Evolutionary conservation across 2,329 filamentous ascomycete genomes (phyloP).

Genomic region (Alternaria longipes): DNA sequence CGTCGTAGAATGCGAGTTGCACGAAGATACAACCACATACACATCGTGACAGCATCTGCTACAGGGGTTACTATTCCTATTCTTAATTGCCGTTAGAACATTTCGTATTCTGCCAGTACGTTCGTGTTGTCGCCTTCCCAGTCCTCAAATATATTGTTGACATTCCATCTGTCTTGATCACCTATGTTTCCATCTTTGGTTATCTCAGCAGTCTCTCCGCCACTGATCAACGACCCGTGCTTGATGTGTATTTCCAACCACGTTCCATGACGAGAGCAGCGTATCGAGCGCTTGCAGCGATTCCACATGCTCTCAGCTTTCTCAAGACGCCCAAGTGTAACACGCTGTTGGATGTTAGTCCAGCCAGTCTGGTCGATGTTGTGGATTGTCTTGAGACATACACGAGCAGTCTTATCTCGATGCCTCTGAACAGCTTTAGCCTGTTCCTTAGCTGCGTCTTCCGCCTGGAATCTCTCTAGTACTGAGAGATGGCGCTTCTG

Average conservation of each 20-base stretch:
- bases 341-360: background rate
- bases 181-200: background rate
- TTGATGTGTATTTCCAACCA: background rate
- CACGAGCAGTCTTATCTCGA: background rate
- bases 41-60: background rate
- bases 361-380: background rate
- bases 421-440: background rate
- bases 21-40: no score
- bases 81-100: background rate
- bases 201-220: background rate
- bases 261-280: background rate
- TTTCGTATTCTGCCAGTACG: background rate
- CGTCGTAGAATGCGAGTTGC: no score
- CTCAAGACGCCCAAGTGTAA: conserved; percentile 6
- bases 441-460: conserved; percentile 1
- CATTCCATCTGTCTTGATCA: background rate
- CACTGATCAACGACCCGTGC: conserved; percentile 1
- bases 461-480: conserved; percentile 6
- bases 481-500: conserved; percentile 5
- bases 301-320: conserved; percentile 2
- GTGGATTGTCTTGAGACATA: background rate
- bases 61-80: background rate
- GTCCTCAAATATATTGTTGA: background rate
- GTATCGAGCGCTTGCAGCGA: conserved; percentile 5
- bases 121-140: conserved; percentile 4